Conservation (phyloP, 1,284 basidiomycete species). For the Malassezia pachydermatis region DNA sequence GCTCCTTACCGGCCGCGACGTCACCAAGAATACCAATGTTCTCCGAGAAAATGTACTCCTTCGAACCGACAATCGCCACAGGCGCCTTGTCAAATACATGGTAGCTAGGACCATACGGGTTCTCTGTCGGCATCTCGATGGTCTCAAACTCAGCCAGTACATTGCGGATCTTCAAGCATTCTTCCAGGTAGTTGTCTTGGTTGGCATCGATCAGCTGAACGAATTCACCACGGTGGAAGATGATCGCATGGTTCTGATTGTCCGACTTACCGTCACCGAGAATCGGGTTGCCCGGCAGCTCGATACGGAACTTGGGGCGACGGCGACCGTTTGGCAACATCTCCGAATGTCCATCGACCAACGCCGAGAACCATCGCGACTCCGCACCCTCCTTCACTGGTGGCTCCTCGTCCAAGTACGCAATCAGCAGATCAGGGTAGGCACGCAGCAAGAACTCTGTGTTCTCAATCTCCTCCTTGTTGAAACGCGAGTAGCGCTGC, state of each 20-base stretch:
- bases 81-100: constrained; percentile 65
- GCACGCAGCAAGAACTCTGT: constrained; percentile 94
- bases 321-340: constrained; percentile 78
- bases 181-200: constrained; percentile 99
- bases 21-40: constrained; percentile 99
- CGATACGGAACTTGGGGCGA: constrained; percentile 93
- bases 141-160: constrained; percentile 97
- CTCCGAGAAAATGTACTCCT: constrained; percentile 99
- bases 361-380: constrained; percentile 82
- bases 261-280: constrained; percentile 98
- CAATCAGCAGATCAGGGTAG: constrained; percentile 97
- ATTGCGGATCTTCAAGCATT: constrained; percentile 97
- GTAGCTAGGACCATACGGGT: constrained; percentile 70
- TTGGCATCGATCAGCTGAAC: constrained; percentile 98
- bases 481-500: constrained; percentile 99
- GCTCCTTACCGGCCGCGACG: constrained; percentile 95
- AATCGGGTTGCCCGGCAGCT: constrained; percentile 96
- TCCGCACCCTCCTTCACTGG: constrained; percentile 84
- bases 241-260: constrained; percentile 98
- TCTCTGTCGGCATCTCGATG: constrained; percentile 71
- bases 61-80: constrained; percentile 92
- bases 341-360: constrained; percentile 96
- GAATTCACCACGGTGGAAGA: constrained; percentile 98
- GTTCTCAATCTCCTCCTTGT: constrained; percentile 98
- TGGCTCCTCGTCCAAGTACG: constrained; percentile 93